Evolutionary conservation across 2,329 filamentous ascomycete species (phyloP).

Genomic region (Verticillium isaacii): DNA sequence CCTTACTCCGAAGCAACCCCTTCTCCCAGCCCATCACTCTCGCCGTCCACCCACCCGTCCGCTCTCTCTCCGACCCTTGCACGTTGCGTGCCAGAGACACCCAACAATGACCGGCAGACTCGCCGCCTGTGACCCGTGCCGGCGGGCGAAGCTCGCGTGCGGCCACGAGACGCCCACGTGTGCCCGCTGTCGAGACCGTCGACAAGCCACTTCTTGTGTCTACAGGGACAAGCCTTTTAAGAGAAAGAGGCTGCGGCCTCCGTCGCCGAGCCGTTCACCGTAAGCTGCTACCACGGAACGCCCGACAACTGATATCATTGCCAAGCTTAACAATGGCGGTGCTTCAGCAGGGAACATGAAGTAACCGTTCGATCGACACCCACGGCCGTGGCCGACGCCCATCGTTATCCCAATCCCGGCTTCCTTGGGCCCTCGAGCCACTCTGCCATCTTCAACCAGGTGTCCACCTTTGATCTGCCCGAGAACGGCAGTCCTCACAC

Average conservation of each 20-base stretch:
- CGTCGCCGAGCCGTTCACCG: neutral
- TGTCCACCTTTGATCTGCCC: neutral
- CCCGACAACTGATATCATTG: too few relatives aligned
- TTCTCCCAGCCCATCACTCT: too few relatives aligned
- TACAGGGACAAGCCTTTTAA: constrained; percentile 13
- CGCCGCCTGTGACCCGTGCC: constrained; percentile 22
- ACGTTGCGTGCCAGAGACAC: too few relatives aligned
- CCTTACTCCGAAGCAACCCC: too few relatives aligned
- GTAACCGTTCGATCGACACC: neutral
- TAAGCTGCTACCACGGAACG: neutral
- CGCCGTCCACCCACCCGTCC: too few relatives aligned
- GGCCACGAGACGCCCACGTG: constrained; percentile 21
- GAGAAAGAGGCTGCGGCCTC: neutral
- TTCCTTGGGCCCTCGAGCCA: constrained; percentile 6
- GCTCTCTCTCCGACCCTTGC: too few relatives aligned
- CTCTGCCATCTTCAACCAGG: constrained; percentile 8
- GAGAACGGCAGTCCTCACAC: neutral
- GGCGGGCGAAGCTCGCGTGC: constrained; percentile 19
- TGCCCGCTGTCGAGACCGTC: constrained; percentile 15
- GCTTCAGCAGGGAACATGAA: neutral
- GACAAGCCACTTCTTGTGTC: constrained; percentile 9
- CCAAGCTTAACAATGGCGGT: neutral
- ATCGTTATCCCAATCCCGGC: neutral
- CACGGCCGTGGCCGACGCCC: neutral
- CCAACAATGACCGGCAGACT: neutral